phyloP scores from a whole-genome alignment of 495 filamentous ascomycete species.

The Talaromyces trachyspermus region DNA sequence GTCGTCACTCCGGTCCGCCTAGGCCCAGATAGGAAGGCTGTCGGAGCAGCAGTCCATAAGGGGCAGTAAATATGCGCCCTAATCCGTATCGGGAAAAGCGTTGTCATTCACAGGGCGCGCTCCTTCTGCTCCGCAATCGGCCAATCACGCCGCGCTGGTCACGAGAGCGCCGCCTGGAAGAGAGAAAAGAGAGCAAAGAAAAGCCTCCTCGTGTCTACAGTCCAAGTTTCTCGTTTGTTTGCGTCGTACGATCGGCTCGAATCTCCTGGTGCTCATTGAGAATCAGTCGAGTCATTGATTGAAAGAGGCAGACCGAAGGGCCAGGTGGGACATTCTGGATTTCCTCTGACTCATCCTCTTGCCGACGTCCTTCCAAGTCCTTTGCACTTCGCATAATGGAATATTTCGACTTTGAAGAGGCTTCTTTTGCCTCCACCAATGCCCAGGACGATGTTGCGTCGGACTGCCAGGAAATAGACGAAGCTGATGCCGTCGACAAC shows the following conservation, averaged over 20 bases:
- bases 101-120: constrained; percentile 6
- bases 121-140: neutral
- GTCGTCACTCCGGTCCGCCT: too few relatives aligned
- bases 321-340: too few relatives aligned
- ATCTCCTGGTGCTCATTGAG: neutral
- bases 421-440: constrained; percentile 32
- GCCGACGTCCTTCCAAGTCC: neutral
- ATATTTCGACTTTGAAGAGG: constrained; percentile 49
- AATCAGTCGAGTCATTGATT: neutral
- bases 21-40: too few relatives aligned
- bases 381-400: constrained; percentile 32
- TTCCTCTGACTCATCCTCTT: neutral
- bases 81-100: too few relatives aligned
- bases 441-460: constrained; percentile 37
- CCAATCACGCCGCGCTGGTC: neutral
- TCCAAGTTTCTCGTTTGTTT: neutral
- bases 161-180: neutral
- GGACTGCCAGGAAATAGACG: constrained; percentile 31
- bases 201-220: neutral
- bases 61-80: too few relatives aligned
- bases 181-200: neutral
- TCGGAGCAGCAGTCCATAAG: too few relatives aligned
- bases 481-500: constrained; percentile 24
- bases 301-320: neutral
- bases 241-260: neutral